Evolutionary conservation across 768 basidiomycete species (phyloP), one percentile per base, ranked within the genome.

Genomic region (Naganishia antarctica): DNA sequence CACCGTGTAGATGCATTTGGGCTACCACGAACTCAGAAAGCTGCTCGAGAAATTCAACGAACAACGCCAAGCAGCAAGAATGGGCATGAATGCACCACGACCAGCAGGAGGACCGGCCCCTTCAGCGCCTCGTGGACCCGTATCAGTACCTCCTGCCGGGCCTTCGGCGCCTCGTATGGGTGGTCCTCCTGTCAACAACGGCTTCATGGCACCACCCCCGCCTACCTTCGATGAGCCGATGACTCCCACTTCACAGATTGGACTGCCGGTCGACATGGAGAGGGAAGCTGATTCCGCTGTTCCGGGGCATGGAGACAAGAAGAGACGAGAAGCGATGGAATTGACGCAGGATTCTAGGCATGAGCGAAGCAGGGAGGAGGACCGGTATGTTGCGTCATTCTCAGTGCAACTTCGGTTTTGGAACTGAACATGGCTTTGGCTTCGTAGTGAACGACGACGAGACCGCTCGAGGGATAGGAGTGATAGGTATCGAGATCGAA

Each of bases 11-110:
- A 94, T 99, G 90, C 96, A 98, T 82, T 79, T 98, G 73, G 96
- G 96, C 11, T 99, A 99, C 80, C 92, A 97, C 78, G 93, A 98
- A 80, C 83, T 99, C 67, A 90, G 96, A 63, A 90, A 92, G 79
- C 89, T 96, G 85, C 83, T 99, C 60, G 78, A 81, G 64, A 89
- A 90, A 74, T 96, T 97, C 79, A 86, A 87, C 68, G 92, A 93
- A 75, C 89, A 91, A 60, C 86, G 92, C 65, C 77, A 89, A 88
- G 79, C 82, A 81, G 65, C 86, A 87, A 73, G 86, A 84, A 74
- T 81, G 78, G 68, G 82, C 82, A 43, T 81, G 84, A 64, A 78
- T 81, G 50, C 67, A 73, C 57, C 40, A 25, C 28, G 59, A 45
- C 59, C 60, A 32, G 45, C 37, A 15, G 59, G 59, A 23, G 41